Conservation (phyloP, 345 rosid species). For the Chamaenerion angustifolium region DNA sequence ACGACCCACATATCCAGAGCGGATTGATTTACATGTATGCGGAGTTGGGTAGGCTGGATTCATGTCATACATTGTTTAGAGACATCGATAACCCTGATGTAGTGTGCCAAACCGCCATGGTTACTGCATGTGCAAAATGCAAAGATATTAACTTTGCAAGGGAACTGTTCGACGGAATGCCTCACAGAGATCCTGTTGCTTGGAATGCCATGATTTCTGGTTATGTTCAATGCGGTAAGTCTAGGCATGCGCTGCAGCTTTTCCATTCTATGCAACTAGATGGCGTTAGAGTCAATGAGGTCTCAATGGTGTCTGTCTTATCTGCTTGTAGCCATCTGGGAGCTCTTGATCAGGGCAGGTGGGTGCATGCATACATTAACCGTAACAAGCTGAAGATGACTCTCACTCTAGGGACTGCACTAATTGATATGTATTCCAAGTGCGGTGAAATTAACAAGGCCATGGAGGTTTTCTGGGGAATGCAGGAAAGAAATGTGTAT, state of each 20-base stretch:
- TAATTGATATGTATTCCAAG: conserved; percentile 52
- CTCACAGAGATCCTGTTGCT: conserved; percentile 30
- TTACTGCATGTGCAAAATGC: conserved; percentile 48
- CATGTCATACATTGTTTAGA: conserved; percentile 27
- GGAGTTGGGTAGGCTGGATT: conserved; percentile 29
- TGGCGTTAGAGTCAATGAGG: conserved; percentile 39
- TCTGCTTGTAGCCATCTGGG: conserved; percentile 53
- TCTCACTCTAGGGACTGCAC: conserved; percentile 37
- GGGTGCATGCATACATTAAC: conserved; percentile 48
- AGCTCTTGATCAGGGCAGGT: conserved; percentile 48
- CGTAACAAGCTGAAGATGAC: conserved; percentile 33
- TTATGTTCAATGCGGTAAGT: conserved; percentile 32
- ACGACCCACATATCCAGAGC: conserved; percentile 43
- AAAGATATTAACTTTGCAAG: conserved; percentile 34
- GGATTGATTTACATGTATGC: conserved; percentile 44
- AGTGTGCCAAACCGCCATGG: conserved; percentile 48
- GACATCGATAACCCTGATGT: conserved; percentile 32
- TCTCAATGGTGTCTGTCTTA: conserved; percentile 39
- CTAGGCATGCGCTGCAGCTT: conserved; percentile 30
- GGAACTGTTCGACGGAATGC: conserved; percentile 47
- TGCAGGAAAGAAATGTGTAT: conserved; percentile 44
- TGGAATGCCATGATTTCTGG: conserved; percentile 61
- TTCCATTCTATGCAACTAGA: conserved; percentile 52
- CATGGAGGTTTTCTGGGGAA: conserved; percentile 38
- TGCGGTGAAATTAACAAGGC: conserved; percentile 41